Evolutionary conservation across 345 rosid genomes (phyloP).

Genomic region (Eucalyptus dawsonii): DNA sequence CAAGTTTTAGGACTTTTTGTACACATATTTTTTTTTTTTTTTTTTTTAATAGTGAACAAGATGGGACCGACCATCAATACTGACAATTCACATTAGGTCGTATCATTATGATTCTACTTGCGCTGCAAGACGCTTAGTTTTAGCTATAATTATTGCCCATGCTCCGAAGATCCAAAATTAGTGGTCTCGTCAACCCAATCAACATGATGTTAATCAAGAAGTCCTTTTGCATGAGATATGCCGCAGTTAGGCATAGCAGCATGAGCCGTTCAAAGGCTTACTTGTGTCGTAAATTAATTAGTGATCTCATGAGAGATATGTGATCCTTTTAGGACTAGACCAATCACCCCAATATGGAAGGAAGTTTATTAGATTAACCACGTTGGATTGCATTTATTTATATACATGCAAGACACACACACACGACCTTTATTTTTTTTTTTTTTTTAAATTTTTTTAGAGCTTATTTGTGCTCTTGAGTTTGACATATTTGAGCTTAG

Average conservation of each 20-base stretch:
- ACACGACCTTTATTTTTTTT: too few species aligned
- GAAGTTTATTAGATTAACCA: neutral
- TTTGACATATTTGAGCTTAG: neutral
- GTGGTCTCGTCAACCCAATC: rapidly evolving
- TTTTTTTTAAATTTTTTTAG: neutral
- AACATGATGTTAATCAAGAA: neutral
- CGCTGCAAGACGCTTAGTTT: rapidly evolving
- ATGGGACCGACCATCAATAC: rapidly evolving
- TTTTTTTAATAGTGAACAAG: neutral
- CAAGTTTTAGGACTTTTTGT: rapidly evolving
- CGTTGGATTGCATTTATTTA: neutral
- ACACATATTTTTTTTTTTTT: rapidly evolving
- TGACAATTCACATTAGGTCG: rapidly evolving
- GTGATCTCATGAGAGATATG: neutral
- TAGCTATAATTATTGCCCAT: neutral
- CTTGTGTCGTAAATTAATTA: neutral
- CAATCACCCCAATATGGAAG: neutral
- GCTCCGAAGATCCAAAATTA: neutral
- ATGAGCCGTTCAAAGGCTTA: neutral
- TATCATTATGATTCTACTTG: rapidly evolving
- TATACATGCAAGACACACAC: neutral
- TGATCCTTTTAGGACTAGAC: too few species aligned
- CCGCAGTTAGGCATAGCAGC: rapidly evolving
- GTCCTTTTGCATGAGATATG: neutral
- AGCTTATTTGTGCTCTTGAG: too few species aligned